Percentiles rank a stretch among this genome's conserved stretches.
Evolutionary conservation across 2,329 filamentous ascomycete genomes (phyloP).

Genomic region (Ophiocordyceps sinensis): DNA sequence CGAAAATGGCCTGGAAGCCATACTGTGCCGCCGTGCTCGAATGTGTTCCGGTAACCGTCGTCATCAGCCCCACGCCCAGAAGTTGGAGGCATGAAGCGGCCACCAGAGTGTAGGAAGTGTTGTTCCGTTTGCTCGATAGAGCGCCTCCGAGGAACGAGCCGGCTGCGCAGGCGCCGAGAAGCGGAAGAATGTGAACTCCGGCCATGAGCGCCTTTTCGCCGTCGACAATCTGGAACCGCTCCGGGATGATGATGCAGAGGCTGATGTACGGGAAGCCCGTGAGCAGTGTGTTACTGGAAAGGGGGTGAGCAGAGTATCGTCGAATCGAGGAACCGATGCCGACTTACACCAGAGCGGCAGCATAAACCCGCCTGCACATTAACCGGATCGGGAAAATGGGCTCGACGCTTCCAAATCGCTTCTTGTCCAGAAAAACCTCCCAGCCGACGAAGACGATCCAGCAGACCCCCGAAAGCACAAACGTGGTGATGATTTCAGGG

Average conservation of each 20-base stretch:
- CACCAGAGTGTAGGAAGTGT: slow-evolving; percentile 36
- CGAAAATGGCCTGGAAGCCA: slow-evolving; percentile 40
- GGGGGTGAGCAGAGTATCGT: neutral
- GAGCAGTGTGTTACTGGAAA: slow-evolving; percentile 36
- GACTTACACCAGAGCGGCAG: slow-evolving; percentile 32
- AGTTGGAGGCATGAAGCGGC: slow-evolving; percentile 35
- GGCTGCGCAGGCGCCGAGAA: slow-evolving; percentile 40
- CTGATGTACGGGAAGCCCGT: slow-evolving; percentile 43
- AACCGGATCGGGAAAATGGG: slow-evolving; percentile 40
- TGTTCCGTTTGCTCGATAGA: slow-evolving; percentile 37
- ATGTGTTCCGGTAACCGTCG: slow-evolving; percentile 21
- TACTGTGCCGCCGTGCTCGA: slow-evolving; percentile 28
- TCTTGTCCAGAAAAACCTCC: slow-evolving; percentile 30
- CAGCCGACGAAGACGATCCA: slow-evolving; percentile 35
- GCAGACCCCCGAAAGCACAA: slow-evolving; percentile 31
- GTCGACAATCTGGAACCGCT: slow-evolving; percentile 46
- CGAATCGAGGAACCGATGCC: neutral
- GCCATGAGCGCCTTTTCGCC: slow-evolving; percentile 35
- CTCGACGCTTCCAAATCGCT: slow-evolving; percentile 25
- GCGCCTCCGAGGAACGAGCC: slow-evolving; percentile 41
- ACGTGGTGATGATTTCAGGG: slow-evolving; percentile 31
- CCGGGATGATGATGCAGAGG: slow-evolving; percentile 43
- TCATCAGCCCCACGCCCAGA: slow-evolving; percentile 35
- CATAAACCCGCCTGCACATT: slow-evolving; percentile 32
- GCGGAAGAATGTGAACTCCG: slow-evolving; percentile 41